Evolutionary conservation across 192 early-diverging fungal genomes (phyloP).

Genomic region (Cetraspora pellucida): DNA sequence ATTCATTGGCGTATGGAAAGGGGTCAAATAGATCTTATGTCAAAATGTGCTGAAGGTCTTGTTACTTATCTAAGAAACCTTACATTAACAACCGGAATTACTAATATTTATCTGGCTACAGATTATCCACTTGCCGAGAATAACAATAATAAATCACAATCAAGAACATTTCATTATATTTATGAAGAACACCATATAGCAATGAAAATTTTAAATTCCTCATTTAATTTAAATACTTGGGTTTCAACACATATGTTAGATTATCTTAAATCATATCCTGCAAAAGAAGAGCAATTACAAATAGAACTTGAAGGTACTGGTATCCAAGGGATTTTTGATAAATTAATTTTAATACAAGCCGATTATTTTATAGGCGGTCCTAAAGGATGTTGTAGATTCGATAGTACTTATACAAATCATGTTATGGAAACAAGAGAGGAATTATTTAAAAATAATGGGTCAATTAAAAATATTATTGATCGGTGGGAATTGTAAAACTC

Average conservation of each 20-base stretch:
- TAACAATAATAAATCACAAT: constrained; percentile 11
- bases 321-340: constrained; percentile 27
- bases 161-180: constrained; percentile 25
- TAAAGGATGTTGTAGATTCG: background rate
- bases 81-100: background rate
- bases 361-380: constrained; percentile 30
- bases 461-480: too few species aligned
- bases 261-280: background rate
- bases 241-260: background rate
- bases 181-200: constrained; percentile 38
- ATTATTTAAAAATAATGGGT: too few species aligned
- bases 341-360: constrained; percentile 34
- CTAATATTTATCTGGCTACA: constrained; percentile 39
- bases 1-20: constrained; percentile 47
- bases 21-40: constrained; percentile 18
- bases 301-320: background rate
- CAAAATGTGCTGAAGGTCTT: constrained; percentile 33
- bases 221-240: background rate
- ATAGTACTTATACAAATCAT: background rate
- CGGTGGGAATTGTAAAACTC: too few species aligned
- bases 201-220: constrained; percentile 30
- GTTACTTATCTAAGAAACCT: constrained; percentile 14
- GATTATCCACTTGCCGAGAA: constrained; percentile 44
- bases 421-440: background rate
- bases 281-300: background rate